A percentile compares a stretch with the other conserved stretches of the same genome.
Conservation (phyloP, 2,329 filamentous ascomycete species). For the Mycosphaerelloides madeirae region DNA sequence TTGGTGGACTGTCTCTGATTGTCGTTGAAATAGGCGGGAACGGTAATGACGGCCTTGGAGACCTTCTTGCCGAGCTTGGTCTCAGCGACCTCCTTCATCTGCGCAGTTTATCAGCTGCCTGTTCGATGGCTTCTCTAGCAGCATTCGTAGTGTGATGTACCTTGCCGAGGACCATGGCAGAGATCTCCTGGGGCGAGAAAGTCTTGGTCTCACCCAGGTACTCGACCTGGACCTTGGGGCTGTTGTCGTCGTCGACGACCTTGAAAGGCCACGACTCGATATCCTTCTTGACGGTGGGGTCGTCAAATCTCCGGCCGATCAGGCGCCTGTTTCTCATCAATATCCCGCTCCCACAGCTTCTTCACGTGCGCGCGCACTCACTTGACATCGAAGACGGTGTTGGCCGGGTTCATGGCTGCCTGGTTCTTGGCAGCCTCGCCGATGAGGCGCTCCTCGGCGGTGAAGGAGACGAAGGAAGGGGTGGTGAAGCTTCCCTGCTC, state of each 20-base stretch:
- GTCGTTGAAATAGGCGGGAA: constrained; percentile 99
- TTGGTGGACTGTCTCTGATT: constrained; percentile 99
- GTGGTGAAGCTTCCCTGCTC: constrained; percentile 99
- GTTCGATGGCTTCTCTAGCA: not conserved
- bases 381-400: constrained; percentile 99
- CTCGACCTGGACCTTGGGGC: constrained; percentile 89
- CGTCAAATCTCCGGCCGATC: constrained; percentile 92
- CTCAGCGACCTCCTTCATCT: constrained; percentile 99
- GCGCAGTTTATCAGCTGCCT: constrained; percentile 20
- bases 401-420: constrained; percentile 97
- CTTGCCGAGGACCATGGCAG: constrained; percentile 97
- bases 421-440: constrained; percentile 99
- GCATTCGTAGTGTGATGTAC: constrained; percentile 46
- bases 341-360: constrained; percentile 7
- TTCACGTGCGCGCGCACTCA: constrained; percentile 19
- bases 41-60: constrained; percentile 97
- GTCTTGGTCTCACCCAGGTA: constrained; percentile 92
- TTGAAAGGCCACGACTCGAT: constrained; percentile 99
- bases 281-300: constrained; percentile 97
- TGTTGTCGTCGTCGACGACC: constrained; percentile 82
- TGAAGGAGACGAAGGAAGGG: constrained; percentile 98
- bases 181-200: constrained; percentile 98
- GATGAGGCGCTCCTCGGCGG: constrained; percentile 96
- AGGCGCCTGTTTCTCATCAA: constrained; percentile 66
- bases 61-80: constrained; percentile 98